Base-by-base conservation (phyloP, 345 rosid species). In the Eucalyptus pauciflora region DNA sequence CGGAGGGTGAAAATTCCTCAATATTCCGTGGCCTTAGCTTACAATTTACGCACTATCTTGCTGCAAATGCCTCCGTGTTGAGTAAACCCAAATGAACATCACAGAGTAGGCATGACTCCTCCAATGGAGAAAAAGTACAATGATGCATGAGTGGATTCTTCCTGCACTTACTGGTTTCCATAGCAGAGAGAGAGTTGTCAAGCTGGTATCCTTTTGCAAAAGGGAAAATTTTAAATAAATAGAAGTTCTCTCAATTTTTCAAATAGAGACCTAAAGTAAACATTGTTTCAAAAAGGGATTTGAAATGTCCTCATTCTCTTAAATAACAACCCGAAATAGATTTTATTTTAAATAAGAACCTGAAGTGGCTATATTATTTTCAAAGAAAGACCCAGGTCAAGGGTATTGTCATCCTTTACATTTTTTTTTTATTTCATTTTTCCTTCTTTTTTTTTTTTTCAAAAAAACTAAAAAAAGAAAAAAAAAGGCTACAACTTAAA, bases 281-380 rank as follows among this genome's bases (percentile, higher is more conserved):
- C 7, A 52, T 52, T 18, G 4, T 18, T 2, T 18, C 22, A 18
- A 18, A 52, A 18, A 52, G 0, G 0, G 2, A 52, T 52, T 0
- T 7, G 2, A 52, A 52, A 17, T 52, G 10, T 18, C 20, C 4
- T 7, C 4, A 18, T 52, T 52, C 0, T 8, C 2, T 18, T 7
- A 52, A 52, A 18, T 18, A 52, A 52, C 2, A 1, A 0, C 1
- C 4, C 2, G 0, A 52, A 52, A 52, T 52, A 52, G 4, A 52
- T 52, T 2, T 52, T 52, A 17, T 51, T 52, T 52, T 2, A 18
- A 52, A 52, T 52, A 52, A 52, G 2, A 52, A 2, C 10, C 0
- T 52, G 1, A 0, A 52, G 7, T 52, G 2, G 0, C 0, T 18
- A 18, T 52, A 18, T 52, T 0, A 52, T 52, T 52, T 52, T 52